Percentiles rank a stretch among this genome's conserved stretches.
Evolutionary conservation across 768 basidiomycete genomes (phyloP).

Genomic region (Saitozyma sp.): DNA sequence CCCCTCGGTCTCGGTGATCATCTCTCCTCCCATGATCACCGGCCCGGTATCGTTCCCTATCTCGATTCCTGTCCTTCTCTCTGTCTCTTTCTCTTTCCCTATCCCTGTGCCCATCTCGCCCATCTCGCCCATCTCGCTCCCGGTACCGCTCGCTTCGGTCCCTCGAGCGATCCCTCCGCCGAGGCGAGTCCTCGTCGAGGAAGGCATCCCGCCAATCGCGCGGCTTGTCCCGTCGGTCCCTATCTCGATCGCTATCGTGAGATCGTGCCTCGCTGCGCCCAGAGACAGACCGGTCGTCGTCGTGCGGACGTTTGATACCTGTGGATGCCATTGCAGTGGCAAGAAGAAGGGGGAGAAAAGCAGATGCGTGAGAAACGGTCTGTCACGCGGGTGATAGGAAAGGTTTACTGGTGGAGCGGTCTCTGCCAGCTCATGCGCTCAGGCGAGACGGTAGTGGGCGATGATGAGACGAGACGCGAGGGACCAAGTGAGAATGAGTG

Average conservation of each 20-base stretch:
- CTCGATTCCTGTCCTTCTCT: constrained; percentile 11
- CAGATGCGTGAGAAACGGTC: not conserved
- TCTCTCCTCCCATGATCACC: constrained; percentile 2
- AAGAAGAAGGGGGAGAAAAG: constrained; percentile 2
- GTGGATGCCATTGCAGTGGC: constrained; percentile 8
- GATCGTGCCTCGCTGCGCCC: not conserved
- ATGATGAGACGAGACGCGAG: too few relatives aligned
- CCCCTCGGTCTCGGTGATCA: constrained; percentile 1
- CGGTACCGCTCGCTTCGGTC: constrained; percentile 3
- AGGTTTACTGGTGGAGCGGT: too few relatives aligned
- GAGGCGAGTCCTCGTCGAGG: constrained; percentile 37
- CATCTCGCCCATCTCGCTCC: constrained; percentile 2
- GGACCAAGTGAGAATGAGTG: too few relatives aligned
- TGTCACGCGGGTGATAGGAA: too few relatives aligned
- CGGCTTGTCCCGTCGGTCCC: constrained; percentile 26
- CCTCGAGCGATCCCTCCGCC: constrained; percentile 18
- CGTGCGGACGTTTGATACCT: constrained; percentile 32
- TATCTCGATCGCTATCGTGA: not conserved
- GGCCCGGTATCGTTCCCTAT: constrained; percentile 5
- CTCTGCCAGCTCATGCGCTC: too few relatives aligned
- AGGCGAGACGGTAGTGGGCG: too few relatives aligned
- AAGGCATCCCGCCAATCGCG: constrained; percentile 51
- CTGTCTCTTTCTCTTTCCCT: constrained; percentile 7
- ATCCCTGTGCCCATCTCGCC: too few relatives aligned
- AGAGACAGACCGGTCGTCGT: not conserved